Evolutionary conservation across 306 rosid species (phyloP), one percentile per base, ranked within the genome.

Genomic region (Prunus padus): DNA sequence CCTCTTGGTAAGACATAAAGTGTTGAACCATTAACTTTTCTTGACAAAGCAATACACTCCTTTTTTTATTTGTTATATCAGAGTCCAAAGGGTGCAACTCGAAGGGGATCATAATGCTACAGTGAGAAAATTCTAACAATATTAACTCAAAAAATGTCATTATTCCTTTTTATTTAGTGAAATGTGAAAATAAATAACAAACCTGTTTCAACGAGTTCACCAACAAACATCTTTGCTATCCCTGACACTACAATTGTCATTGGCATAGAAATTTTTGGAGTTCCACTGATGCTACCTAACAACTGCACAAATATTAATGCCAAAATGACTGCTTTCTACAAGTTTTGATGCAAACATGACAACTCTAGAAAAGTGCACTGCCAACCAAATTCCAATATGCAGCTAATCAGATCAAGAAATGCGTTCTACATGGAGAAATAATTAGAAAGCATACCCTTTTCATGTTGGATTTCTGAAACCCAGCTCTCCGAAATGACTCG

Each of bases 151-250:
- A 19, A 15, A 52, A 52, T 51, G 9, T 51, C 57, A 18, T 16
- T 18, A 18, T 18, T 56, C 11, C 12, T 57, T 28, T 25, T 19
- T 33, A n/a, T 30, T 46, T 11, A 28, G 26, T 18, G 26, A 42
- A 65, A 56, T 5, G 42, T 46, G 61, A 50, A 37, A 20, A 67
- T 5, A 74, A 8, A 22, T 56, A n/a, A 64, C 75, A 23, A 72
- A 90, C 98, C 96, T 73, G 97, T 83, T 84, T 96, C 99, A 37
- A 92, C 93, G 77, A 96, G 87, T 79, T 96, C 98, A 28, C 99
- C 99, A 50, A 90, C 98, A 67, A 90, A 90, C 87, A 96, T 80
- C 76, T 96, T 96, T 55, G 99, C 97, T 79, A 92, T 96, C 75
- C 98, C 97, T 0, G 97, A 96, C 46, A 90, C 99, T 31, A 91